These are phyloP conservation scores for Nephromyces sp. DNA, from an alignment of 169 alveolate genomes.

Conservation along the genomic window DNA sequence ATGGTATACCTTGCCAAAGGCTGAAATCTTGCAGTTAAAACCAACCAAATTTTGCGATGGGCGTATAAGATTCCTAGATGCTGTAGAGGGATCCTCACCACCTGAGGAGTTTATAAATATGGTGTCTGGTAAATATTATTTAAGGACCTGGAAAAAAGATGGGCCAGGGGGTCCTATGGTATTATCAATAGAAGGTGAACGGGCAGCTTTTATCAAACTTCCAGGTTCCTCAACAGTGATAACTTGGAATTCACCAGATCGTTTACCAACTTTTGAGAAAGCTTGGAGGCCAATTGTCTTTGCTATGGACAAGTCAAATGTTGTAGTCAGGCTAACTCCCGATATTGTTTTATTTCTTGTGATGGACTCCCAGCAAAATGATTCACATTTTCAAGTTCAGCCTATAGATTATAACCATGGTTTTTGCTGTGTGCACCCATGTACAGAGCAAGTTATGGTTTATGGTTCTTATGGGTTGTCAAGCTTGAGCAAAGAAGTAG, in stretches of 20 bases:
- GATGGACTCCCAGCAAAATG: slow-evolving; percentile 29
- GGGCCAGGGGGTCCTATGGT: slow-evolving; percentile 2
- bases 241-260: slow-evolving; percentile 42
- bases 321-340: slow-evolving; percentile 42
- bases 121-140: slow-evolving; percentile 50
- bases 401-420: slow-evolving; percentile 52
- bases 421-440: slow-evolving; percentile 47
- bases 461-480: slow-evolving; percentile 38
- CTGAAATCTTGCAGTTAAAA: slow-evolving; percentile 38
- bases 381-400: slow-evolving; percentile 29
- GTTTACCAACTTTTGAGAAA: slow-evolving; percentile 52
- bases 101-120: slow-evolving; percentile 31
- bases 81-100: slow-evolving; percentile 36
- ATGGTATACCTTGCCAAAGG: slow-evolving; percentile 49
- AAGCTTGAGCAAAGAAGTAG: slow-evolving; percentile 43
- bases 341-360: slow-evolving; percentile 38
- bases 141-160: slow-evolving; percentile 46
- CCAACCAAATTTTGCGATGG: slow-evolving; percentile 45
- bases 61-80: slow-evolving; percentile 47
- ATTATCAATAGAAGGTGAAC: slow-evolving; percentile 53
- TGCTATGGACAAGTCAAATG: slow-evolving; percentile 27
- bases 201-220: slow-evolving; percentile 39
- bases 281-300: slow-evolving; percentile 53
- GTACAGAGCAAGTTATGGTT: slow-evolving; percentile 41
- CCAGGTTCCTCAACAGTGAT: slow-evolving; percentile 42